These are phyloP conservation scores for Chaetomium cochliodes DNA, from an alignment of 495 filamentous ascomycete genomes.

Conservation along the genomic window DNA sequence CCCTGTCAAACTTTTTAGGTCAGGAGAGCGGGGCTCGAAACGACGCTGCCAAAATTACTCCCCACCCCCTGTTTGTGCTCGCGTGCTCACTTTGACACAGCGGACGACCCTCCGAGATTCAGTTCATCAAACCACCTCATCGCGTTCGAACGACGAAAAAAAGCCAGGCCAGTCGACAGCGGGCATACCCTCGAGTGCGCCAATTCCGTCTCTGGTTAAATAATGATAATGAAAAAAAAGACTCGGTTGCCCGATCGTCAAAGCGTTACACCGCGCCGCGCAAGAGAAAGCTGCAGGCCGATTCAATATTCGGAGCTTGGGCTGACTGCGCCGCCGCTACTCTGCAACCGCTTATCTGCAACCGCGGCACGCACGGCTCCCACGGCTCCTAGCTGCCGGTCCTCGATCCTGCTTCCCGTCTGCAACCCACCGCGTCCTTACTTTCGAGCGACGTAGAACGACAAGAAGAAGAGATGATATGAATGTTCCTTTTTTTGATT, in stretches of 20 bases:
- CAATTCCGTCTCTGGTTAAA: background rate
- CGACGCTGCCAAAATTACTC: background rate
- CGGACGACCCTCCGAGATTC: background rate
- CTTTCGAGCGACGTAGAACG: background rate
- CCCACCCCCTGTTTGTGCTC: slow-evolving; percentile 4
- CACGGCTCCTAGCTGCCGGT: background rate
- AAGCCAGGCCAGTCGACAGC: background rate
- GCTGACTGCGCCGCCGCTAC: slow-evolving; percentile 6
- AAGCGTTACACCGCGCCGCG: background rate
- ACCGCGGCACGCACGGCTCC: background rate
- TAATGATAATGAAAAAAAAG: too few relatives aligned
- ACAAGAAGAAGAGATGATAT: background rate
- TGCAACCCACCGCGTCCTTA: background rate
- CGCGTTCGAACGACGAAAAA: background rate
- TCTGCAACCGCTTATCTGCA: background rate
- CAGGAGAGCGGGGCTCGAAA: background rate
- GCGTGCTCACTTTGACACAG: slow-evolving; percentile 7
- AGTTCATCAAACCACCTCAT: background rate
- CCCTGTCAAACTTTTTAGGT: slow-evolving; percentile 10
- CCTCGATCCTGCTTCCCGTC: background rate
- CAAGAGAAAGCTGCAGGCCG: background rate
- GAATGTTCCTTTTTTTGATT: background rate
- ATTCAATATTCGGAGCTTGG: background rate
- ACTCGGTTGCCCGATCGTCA: background rate
- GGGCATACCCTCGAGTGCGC: background rate